Evolutionary conservation across 2,329 filamentous ascomycete species (phyloP).

Genomic region (Penicillium sp.): DNA sequence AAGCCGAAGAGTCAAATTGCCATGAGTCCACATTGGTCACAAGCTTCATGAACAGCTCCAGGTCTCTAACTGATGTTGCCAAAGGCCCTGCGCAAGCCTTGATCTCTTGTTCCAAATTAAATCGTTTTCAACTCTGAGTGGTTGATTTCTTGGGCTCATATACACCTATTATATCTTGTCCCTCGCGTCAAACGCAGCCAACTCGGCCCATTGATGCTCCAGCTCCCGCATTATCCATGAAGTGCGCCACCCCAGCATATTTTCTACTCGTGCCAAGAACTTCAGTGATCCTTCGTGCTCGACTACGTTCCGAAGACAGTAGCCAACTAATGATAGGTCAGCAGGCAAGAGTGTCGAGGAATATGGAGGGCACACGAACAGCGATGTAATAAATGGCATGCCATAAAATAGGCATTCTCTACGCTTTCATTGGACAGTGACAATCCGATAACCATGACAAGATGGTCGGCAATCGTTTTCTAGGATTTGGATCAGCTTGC

Average conservation of each 20-base stretch:
- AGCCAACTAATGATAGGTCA: constrained; percentile 25
- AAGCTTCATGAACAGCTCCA: constrained; percentile 20
- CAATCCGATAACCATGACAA: constrained; percentile 30
- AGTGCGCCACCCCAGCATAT: constrained; percentile 31
- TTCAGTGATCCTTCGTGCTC: constrained; percentile 28
- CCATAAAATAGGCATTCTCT: constrained; percentile 34
- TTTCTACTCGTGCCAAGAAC: constrained; percentile 28
- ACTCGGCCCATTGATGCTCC: constrained; percentile 28
- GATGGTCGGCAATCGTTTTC: constrained; percentile 29
- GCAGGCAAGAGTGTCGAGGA: not conserved
- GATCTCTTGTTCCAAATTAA: constrained; percentile 1
- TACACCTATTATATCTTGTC: not conserved
- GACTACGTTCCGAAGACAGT: constrained; percentile 26
- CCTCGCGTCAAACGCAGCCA: constrained; percentile 11
- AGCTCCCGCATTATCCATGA: constrained; percentile 29
- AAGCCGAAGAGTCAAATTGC: constrained; percentile 20
- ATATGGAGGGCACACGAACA: constrained; percentile 20
- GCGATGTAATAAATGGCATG: constrained; percentile 30
- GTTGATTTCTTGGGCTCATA: not conserved
- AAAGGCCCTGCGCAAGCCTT: constrained; percentile 20
- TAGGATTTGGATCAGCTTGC: constrained; percentile 2
- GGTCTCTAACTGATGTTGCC: constrained; percentile 23
- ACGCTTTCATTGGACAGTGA: constrained; percentile 34
- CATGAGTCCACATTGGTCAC: constrained; percentile 20
- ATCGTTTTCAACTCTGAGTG: not conserved